Evolutionary conservation across 2,329 filamentous ascomycete genomes (phyloP), one percentile per base, ranked within the genome.

Genomic region (Mycosphaerella sp.): DNA sequence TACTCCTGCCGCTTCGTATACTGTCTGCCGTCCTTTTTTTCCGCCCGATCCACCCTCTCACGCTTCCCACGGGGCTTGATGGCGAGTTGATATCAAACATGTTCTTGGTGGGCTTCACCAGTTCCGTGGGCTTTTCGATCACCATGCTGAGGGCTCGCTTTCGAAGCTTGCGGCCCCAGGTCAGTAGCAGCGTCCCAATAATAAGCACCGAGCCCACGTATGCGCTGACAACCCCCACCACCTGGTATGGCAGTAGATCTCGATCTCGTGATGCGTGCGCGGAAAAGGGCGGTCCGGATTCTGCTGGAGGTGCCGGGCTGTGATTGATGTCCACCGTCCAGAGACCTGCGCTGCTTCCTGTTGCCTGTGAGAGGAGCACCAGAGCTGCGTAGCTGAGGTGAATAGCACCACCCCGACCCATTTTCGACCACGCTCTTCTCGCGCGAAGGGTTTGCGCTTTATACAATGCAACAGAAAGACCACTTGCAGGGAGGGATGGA

Each of bases 201-300:
- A 93, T 71, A 65, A 89, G 77, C 66, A 95, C 78, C 36, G 83
- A 87, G 57, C 89, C 70, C 55, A 91, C 78, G 81, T 96, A 96
- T 55, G 87, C 85, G 57, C 85, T 89, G 55, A 92, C 79, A 56
- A 97, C 87, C 61, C 85, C 89, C 59, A 87, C 86, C 62, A 96
- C 84, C 71, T 96, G 86, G 55, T 83, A 84, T 14, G 90, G 89
- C 21, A 96, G 80, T 53, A 86, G 82, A 14, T 78, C 72, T 59
- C 74, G 74, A 68, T 90, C 78, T 63, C 82, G 76, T 46, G 82
- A 70, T 38, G 84, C 80, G 63, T 77, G 72, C 52, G 76, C 76
- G 40, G 83, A 83, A 43, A 83, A 69, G 7, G 80, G 74, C 54
- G 84, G 80, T 6, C 81, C 81, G 71, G 83, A 74, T 69, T 82